These are phyloP conservation scores for Verticillium klebahnii DNA, from an alignment of 2,329 filamentous ascomycete species.

Conservation along the genomic window DNA sequence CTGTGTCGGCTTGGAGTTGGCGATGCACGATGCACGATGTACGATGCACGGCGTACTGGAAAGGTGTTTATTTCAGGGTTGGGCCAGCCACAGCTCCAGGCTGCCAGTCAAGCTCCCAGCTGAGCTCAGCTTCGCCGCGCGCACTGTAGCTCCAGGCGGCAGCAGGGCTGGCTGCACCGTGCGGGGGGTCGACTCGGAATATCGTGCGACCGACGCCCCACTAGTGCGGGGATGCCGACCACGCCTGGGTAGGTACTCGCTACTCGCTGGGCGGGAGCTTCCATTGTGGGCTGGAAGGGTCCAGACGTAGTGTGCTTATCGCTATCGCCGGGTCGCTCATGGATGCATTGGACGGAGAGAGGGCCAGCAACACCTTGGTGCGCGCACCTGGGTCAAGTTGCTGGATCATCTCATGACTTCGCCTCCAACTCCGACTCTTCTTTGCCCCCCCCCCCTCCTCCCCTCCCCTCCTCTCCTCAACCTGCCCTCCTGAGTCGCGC, in stretches of 20 bases:
- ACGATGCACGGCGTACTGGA: constrained; percentile 12
- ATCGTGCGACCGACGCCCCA: not conserved
- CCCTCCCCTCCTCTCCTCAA: constrained; percentile 2
- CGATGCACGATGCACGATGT: not conserved
- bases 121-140: not conserved
- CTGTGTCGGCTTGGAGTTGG: not conserved
- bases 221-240: not conserved
- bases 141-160: not conserved
- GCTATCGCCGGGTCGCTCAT: not conserved
- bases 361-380: not conserved
- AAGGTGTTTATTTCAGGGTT: constrained; percentile 21
- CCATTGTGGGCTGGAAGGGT: not conserved
- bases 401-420: not conserved
- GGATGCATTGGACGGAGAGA: not conserved
- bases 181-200: not conserved
- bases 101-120: not conserved
- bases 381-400: not conserved
- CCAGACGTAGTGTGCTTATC: not conserved
- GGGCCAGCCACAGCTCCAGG: not conserved
- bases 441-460: constrained; percentile 1
- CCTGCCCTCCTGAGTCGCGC: constrained; percentile 3
- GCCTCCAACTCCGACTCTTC: not conserved
- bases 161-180: not conserved
- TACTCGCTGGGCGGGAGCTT: not conserved
- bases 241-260: not conserved